Evolutionary conservation across 371 early-diverging fungal genomes (phyloP).

Genomic region (Smittium culicis): DNA sequence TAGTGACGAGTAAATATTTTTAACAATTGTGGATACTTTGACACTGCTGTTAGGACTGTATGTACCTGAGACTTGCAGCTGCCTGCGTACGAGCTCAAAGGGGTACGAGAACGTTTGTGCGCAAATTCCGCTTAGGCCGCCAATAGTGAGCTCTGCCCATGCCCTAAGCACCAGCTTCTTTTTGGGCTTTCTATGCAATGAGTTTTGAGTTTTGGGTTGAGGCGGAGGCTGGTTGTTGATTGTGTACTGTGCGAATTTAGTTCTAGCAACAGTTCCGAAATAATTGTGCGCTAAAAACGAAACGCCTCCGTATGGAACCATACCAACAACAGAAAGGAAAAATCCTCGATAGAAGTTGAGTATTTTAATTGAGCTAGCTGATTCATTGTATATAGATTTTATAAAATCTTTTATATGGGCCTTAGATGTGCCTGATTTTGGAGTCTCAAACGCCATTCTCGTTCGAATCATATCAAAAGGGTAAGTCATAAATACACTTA

Average conservation of each 20-base stretch:
- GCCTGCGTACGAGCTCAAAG: constrained; percentile 74
- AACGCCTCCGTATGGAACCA: constrained; percentile 92
- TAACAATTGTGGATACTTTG: constrained; percentile 19
- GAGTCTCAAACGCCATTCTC: constrained; percentile 72
- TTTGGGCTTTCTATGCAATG: constrained; percentile 19
- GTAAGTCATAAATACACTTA: constrained; percentile 82
- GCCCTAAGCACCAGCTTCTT: too few species aligned
- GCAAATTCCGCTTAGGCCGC: constrained; percentile 68
- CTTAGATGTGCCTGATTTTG: constrained; percentile 13
- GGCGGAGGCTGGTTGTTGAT: too few species aligned
- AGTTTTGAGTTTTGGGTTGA: constrained; percentile 17
- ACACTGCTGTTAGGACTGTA: constrained; percentile 36
- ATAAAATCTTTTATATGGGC: constrained; percentile 18
- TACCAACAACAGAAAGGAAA: constrained; percentile 75
- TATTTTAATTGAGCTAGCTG: constrained; percentile 14
- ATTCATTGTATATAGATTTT: constrained; percentile 23
- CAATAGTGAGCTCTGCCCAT: constrained; percentile 63
- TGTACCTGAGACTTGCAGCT: constrained; percentile 74
- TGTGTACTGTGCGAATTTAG: constrained; percentile 26
- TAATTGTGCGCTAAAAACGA: constrained; percentile 65
- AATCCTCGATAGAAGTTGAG: constrained; percentile 88
- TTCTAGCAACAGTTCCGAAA: constrained; percentile 41
- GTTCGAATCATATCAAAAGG: constrained; percentile 88
- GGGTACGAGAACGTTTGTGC: constrained; percentile 83
- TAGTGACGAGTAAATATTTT: constrained; percentile 40